Evolutionary conservation across 768 basidiomycete species (phyloP).

Genomic region (Mycena vulgaris): DNA sequence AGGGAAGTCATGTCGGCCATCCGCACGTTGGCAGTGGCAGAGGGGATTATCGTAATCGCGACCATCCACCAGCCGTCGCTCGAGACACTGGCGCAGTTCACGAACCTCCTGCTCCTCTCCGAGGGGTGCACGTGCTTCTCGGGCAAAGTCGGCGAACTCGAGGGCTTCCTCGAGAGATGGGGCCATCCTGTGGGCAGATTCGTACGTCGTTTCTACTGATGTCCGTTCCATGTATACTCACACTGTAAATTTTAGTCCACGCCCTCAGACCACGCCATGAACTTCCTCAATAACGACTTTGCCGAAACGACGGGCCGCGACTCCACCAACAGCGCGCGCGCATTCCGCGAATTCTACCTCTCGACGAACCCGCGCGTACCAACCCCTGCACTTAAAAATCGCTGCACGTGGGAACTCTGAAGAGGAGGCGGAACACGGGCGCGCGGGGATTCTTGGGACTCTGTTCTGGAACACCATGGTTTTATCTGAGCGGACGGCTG

Average conservation of each 20-base stretch:
- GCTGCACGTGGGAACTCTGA: neutral
- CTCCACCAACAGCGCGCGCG: constrained; percentile 34
- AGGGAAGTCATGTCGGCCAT: constrained; percentile 62
- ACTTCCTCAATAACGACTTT: constrained; percentile 69
- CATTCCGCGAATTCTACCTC: constrained; percentile 56
- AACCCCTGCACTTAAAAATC: neutral
- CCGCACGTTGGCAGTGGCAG: constrained; percentile 58
- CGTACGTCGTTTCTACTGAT: constrained; percentile 40
- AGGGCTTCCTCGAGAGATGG: constrained; percentile 57
- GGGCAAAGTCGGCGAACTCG: constrained; percentile 60
- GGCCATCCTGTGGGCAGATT: constrained; percentile 55
- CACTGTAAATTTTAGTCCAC: constrained; percentile 52
- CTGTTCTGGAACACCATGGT: constrained; percentile 61
- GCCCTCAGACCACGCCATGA: constrained; percentile 74
- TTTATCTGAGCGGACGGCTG: constrained; percentile 60
- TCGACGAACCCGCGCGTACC: constrained; percentile 32
- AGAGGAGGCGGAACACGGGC: constrained; percentile 40
- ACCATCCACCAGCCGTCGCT: constrained; percentile 80
- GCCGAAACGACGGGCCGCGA: constrained; percentile 37
- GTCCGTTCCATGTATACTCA: neutral
- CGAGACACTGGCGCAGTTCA: constrained; percentile 74
- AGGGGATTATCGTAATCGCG: constrained; percentile 71
- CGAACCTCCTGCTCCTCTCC: constrained; percentile 70
- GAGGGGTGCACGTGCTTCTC: constrained; percentile 63
- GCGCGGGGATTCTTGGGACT: constrained; percentile 47